Conservation (phyloP, 2,329 filamentous ascomycete genomes). For the Beauveria scarabaeidicola region DNA sequence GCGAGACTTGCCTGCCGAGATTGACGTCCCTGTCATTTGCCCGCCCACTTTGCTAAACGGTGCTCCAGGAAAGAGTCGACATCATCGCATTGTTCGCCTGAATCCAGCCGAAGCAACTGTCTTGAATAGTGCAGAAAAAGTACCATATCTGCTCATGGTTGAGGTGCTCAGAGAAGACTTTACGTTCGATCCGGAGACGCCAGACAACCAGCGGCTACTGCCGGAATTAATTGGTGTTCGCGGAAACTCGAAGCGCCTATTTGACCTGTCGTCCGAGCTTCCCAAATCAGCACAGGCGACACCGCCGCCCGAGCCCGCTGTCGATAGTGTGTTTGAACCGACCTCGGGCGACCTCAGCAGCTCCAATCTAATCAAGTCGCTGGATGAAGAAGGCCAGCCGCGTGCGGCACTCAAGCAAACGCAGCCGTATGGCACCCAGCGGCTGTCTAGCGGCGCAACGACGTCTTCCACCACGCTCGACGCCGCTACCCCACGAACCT, state of each 20-base stretch:
- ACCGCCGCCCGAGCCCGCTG: constrained; percentile 33
- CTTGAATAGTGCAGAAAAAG: constrained; percentile 77
- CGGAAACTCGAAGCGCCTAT: constrained; percentile 50
- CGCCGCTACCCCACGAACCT: constrained; percentile 58
- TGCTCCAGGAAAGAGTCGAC: constrained; percentile 63
- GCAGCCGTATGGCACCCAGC: constrained; percentile 32
- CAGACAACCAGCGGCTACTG: constrained; percentile 62
- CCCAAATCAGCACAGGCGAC: constrained; percentile 40
- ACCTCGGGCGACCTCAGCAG: constrained; percentile 68
- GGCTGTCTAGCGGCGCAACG: constrained; percentile 53
- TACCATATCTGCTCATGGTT: constrained; percentile 77
- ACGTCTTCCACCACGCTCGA: constrained; percentile 53
- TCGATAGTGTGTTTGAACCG: constrained; percentile 80
- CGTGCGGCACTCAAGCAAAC: constrained; percentile 21
- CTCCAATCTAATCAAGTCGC: constrained; percentile 57
- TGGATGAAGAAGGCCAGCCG: constrained; percentile 37
- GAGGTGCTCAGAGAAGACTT: constrained; percentile 77
- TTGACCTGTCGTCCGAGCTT: constrained; percentile 59
- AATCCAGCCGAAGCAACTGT: constrained; percentile 81
- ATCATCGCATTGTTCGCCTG: constrained; percentile 74
- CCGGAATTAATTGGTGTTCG: constrained; percentile 48
- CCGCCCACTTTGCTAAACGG: constrained; percentile 67
- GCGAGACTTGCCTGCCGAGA: constrained; percentile 72
- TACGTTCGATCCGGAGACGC: constrained; percentile 66
- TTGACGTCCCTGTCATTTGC: constrained; percentile 76